Evolutionary conservation across 164 flowering plant species (phyloP), one percentile per base, ranked within the genome.

Genomic region (Magnolia sinica): DNA sequence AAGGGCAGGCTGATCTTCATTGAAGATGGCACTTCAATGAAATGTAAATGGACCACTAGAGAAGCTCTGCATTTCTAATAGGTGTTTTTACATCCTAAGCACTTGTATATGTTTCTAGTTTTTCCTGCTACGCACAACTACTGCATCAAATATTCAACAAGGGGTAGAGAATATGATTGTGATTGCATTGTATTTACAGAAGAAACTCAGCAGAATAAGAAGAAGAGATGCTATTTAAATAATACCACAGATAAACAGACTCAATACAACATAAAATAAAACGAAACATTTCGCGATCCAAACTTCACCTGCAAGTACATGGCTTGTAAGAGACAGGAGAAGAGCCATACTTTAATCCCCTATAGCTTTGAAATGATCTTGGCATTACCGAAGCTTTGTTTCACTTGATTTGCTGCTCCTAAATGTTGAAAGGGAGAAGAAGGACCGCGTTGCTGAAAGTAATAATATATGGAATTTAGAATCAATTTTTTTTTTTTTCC

Each of bases 401-500:
- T 86, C 87, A 67, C 74, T 84, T 76, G 82, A 84, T 83, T 92
- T 93, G 84, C 88, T 82, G 79, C 95, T 91, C 82, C 91, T 89
- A 80, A 94, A 94, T 80, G 96, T 92, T 73, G 98, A 90, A 76
- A 92, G 98, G 50, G 95, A 92, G 88, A 94, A 94, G 88, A 94
- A 92, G 73, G 96, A 91, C 84, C 93, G 85, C 51, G 91, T 58
- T 67, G 87, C 98, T 92, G 92, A 82, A 88, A 88, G 72, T 16
- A 37, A 74, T 50, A 10, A 75, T 20, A 52, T 11, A 8, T 22
- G 65, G 8, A 37, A 9, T 7, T 61, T 29, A 37, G 29, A 50
- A 75, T 8, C 8, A 7, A 0, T 27, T 27, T 1, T 27, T 27
- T 1, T 27, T 27, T 24, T 23, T 14, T 24, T 31, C 5, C 7